Base-by-base conservation (phyloP, 768 basidiomycete species). In the Rhodotorula diobovata region DNA sequence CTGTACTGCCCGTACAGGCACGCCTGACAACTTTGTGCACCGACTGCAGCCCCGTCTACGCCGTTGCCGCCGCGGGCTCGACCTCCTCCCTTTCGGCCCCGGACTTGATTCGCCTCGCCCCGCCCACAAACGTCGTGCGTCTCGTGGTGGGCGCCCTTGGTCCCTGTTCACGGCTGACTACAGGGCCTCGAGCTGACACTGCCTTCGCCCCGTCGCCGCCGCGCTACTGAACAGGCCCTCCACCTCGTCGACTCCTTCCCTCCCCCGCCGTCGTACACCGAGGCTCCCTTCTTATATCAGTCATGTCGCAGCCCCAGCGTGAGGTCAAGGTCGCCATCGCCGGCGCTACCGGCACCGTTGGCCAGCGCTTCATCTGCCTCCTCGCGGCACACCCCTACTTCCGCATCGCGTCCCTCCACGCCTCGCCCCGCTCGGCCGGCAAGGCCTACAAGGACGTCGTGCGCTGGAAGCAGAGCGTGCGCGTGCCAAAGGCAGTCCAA, bases 331-430 rank as follows among this genome's bases (percentile, higher is more conserved):
- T 94, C 69, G 91, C 90, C 70, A 83, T 94, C 58, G 84, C 93
- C 16, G 91, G 91, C 43, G 91, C 92, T 2, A 94, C 91, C 1
- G 92, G 75, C 35, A 75, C 74, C 58, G 74, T 75, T 61, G 74
- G 74, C 8, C 74, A 75, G 56, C 67, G 74, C 20, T 99, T 98
- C 81, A 90, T 98, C 80, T 85, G 87, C 61, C 87, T 97, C 59
- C 88, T 99, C 59, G 84, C 91, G 9, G 79, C 82, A 14, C 96
- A 99, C 79, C 93, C 95, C 0, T 97, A 89, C 87, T 97, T 99
- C 81, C 82, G 83, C 69, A 84, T 97, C 75, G 87, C 89, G 79
- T 88, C 87, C 0, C 85, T 99, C 53, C 95, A 94, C 51, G 96
- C 96, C 54, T 95, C 92, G 18, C 81, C 88, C 3, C 81, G 93